A percentile compares a stretch with the other conserved stretches of the same genome.
phyloP scores from a whole-genome alignment of 2,329 filamentous ascomycete genomes.

The Ascochyta pisi region DNA sequence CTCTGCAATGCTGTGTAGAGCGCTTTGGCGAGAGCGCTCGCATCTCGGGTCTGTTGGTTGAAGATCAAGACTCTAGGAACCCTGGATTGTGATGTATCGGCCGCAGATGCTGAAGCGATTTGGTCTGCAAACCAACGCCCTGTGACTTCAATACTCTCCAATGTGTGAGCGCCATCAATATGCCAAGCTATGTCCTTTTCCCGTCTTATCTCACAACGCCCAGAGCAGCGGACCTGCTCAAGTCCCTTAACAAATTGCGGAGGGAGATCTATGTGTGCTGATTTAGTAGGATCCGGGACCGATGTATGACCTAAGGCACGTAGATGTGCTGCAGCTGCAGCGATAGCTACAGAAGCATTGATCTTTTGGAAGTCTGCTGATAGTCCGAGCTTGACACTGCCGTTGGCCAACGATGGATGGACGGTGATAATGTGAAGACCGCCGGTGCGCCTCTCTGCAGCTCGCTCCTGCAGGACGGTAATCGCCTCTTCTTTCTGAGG shows the following conservation, averaged over 20 bases:
- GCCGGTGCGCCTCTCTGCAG: slow-evolving; percentile 55
- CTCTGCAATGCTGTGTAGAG: slow-evolving; percentile 65
- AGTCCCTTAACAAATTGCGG: slow-evolving; percentile 70
- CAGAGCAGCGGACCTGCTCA: slow-evolving; percentile 71
- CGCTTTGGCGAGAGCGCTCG: slow-evolving; percentile 66
- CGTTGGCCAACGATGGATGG: slow-evolving; percentile 56
- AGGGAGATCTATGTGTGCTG: slow-evolving; percentile 58
- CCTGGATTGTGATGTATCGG: slow-evolving; percentile 25
- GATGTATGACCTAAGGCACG: slow-evolving; percentile 51
- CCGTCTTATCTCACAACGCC: slow-evolving; percentile 75
- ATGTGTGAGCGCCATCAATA: slow-evolving; percentile 87
- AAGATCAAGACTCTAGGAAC: slow-evolving; percentile 74
- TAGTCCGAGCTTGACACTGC: slow-evolving; percentile 62
- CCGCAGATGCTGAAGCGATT: slow-evolving; percentile 45
- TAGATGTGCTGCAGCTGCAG: slow-evolving; percentile 66
- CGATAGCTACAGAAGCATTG: slow-evolving; percentile 68
- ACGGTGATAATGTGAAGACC: slow-evolving; percentile 57
- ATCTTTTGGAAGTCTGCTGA: slow-evolving; percentile 68
- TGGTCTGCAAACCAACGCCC: slow-evolving; percentile 74
- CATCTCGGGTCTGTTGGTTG: slow-evolving; percentile 90
- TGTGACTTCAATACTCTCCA: slow-evolving; percentile 79
- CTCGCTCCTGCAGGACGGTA: slow-evolving; percentile 63
- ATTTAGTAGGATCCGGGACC: slow-evolving; percentile 46
- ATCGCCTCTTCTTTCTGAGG: slow-evolving; percentile 63
- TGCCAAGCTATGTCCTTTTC: slow-evolving; percentile 70